phyloP scores from a whole-genome alignment of 371 early-diverging fungal species.

The Mortierella polycephala region DNA sequence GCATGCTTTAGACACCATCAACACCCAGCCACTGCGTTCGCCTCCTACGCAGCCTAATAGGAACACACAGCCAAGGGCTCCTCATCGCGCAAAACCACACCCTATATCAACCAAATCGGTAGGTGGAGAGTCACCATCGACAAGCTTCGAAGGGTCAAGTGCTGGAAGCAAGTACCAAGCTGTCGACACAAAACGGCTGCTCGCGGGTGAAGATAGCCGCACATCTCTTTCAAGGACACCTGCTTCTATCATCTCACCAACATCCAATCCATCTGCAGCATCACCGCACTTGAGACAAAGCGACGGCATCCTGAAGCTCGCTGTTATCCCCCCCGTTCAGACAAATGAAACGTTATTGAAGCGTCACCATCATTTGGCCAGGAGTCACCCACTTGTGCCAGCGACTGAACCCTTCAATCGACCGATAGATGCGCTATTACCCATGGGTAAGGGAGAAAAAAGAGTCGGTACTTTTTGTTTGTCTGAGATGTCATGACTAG shows the following conservation, averaged over 20 bases:
- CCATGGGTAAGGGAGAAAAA: constrained; percentile 15
- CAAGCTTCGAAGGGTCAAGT: background rate
- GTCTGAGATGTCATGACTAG: too few relatives aligned
- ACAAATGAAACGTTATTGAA: constrained; percentile 25
- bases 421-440: constrained; percentile 32
- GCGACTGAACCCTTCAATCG: constrained; percentile 25
- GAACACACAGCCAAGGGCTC: constrained; percentile 8
- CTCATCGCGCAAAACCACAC: constrained; percentile 13
- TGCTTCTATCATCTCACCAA: background rate
- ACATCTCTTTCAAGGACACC: background rate
- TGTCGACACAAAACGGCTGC: too few relatives aligned
- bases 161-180: background rate
- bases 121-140: background rate
- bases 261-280: background rate
- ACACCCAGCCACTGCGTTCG: constrained; percentile 9
- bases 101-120: constrained; percentile 4
- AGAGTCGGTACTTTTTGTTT: too few relatives aligned
- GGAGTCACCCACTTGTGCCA: constrained; percentile 32
- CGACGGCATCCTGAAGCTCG: constrained; percentile 33
- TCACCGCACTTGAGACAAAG: background rate
- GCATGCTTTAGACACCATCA: constrained; percentile 39
- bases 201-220: too few relatives aligned
- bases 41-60: constrained; percentile 15
- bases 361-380: constrained; percentile 28
- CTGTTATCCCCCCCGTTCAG: constrained; percentile 32